Evolutionary conservation across 1,139 yeast species (phyloP), one percentile per base, ranked within the genome.

Genomic region (Pichia sp.): DNA sequence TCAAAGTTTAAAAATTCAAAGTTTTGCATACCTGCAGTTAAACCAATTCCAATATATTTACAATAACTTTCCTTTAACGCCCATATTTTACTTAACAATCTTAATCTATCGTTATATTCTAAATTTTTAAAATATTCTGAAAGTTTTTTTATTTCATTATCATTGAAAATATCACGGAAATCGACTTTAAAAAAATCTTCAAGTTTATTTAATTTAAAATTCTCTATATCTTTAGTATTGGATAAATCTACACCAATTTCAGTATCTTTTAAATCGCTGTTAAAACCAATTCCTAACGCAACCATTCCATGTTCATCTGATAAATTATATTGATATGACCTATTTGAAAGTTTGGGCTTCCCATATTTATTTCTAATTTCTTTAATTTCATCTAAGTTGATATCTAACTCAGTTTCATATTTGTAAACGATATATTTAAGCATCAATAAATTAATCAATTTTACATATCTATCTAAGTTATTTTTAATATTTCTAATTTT

Each of bases 11-110:
- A 11, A 47, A 62, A 66, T 48, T 68, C 61, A 40, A 67, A 67
- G 0, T 57, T 47, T 3, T 56, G 48, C 49, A 83, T 64, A 40
- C 81, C 80, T 25, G 74, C 66, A 53, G 81, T 76, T 31, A 84
- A 65, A 0, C 94, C 92, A 26, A 72, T 65, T 0, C 92, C 92
- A 5, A 75, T 55, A 30, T 72, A 72, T 57, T 84, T 85, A 3
- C 83, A 74, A 55, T 78, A 83, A 34, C 86, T 77, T 60, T 85
- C 94, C 58, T 85, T 85, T 48, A 84, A 61, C 0, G 92, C 83
- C 94, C 92, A 85, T 34, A 75, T 69, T 45, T 77, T 79, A 34
- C 59, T 52, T n/a, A 64, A 60, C 75, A 79, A 3, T 59, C 55
- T 29, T 40, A 50, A 37, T 54, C 60, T 58, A 2, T 46, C 48